phyloP scores from a whole-genome alignment of 2,329 filamentous ascomycete genomes.

The Xylaria polymorpha region DNA sequence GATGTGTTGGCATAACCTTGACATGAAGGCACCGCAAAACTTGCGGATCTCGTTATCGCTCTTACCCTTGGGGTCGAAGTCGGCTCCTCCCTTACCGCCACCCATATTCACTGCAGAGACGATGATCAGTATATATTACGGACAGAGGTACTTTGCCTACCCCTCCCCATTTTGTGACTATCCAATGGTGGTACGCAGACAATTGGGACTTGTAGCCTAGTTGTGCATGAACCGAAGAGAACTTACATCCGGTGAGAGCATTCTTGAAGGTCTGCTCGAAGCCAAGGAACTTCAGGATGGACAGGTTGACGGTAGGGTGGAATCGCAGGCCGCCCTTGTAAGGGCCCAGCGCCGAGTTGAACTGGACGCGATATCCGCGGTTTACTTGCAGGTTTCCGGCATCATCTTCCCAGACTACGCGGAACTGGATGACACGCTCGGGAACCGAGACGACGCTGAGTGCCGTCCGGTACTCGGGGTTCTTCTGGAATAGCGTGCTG shows the following conservation, averaged over 20 bases:
- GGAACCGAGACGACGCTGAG: slow-evolving; percentile 89
- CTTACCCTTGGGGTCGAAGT: slow-evolving; percentile 99
- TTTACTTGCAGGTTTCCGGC: slow-evolving; percentile 89
- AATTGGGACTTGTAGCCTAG: not conserved
- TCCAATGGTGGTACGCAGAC: not conserved
- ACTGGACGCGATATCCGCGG: slow-evolving; percentile 95
- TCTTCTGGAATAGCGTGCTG: slow-evolving; percentile 90
- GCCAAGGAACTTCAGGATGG: slow-evolving; percentile 93
- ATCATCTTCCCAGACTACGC: slow-evolving; percentile 97
- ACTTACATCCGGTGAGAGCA: slow-evolving; percentile 91
- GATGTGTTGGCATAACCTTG: slow-evolving; percentile 94
- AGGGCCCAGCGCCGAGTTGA: slow-evolving; percentile 96
- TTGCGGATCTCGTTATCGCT: slow-evolving; percentile 96
- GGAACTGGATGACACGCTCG: slow-evolving; percentile 97
- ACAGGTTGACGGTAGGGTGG: slow-evolving; percentile 87
- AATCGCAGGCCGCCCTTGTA: slow-evolving; percentile 98
- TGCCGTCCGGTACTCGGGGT: slow-evolving; percentile 93
- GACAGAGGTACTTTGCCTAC: not conserved
- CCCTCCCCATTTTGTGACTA: not conserved
- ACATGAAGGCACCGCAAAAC: slow-evolving; percentile 97
- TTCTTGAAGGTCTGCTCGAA: slow-evolving; percentile 99
- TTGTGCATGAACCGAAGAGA: slow-evolving; percentile 5
- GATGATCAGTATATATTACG: slow-evolving; percentile 17
- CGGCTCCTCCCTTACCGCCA: slow-evolving; percentile 95
- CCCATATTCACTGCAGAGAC: slow-evolving; percentile 81